phyloP scores from a whole-genome alignment of 2,329 filamentous ascomycete genomes.

The Aspergillus glaucus region DNA sequence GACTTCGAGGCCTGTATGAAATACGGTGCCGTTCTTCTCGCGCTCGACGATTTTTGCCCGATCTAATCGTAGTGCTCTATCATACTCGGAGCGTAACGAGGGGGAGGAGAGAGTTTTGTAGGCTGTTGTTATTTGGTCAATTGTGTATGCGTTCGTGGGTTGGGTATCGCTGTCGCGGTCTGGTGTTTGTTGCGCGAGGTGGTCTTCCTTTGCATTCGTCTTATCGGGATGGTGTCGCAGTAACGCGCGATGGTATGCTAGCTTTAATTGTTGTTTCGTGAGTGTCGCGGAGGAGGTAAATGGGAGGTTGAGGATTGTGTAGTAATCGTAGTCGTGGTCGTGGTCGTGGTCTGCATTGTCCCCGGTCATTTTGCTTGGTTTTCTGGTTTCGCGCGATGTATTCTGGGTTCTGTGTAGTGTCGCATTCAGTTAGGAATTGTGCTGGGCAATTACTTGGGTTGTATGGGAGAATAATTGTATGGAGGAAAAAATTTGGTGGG shows the following conservation, averaged over 20 bases:
- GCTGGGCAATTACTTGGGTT: too few species aligned
- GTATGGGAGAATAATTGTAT: too few species aligned
- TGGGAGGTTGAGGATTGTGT: slow-evolving; percentile 36
- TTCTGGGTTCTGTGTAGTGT: too few species aligned
- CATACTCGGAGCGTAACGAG: slow-evolving; percentile 42
- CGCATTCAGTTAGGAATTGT: too few species aligned
- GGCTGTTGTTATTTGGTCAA: slow-evolving; percentile 56
- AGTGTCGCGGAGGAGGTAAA: slow-evolving; percentile 19
- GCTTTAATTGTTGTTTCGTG: slow-evolving; percentile 42
- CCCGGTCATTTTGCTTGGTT: slow-evolving; percentile 12
- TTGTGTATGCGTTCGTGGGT: slow-evolving; percentile 27
- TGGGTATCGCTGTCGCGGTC: background rate
- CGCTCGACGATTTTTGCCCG: slow-evolving; percentile 19
- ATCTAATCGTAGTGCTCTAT: slow-evolving; percentile 37
- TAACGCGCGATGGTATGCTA: slow-evolving; percentile 53
- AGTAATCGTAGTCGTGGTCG: slow-evolving; percentile 24
- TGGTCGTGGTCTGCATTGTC: slow-evolving; percentile 6
- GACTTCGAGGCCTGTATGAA: slow-evolving; percentile 49
- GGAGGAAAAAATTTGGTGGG: background rate
- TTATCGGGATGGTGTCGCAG: slow-evolving; percentile 57
- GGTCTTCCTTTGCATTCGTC: slow-evolving; percentile 12
- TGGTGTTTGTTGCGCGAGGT: background rate
- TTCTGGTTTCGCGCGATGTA: too few species aligned
- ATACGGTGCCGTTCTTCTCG: slow-evolving; percentile 29
- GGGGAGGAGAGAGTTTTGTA: slow-evolving; percentile 49